Evolutionary conservation across 75 land plant genomes (phyloP), one percentile per base, ranked within the genome.

Genomic region (Pinus tabuliformis): DNA sequence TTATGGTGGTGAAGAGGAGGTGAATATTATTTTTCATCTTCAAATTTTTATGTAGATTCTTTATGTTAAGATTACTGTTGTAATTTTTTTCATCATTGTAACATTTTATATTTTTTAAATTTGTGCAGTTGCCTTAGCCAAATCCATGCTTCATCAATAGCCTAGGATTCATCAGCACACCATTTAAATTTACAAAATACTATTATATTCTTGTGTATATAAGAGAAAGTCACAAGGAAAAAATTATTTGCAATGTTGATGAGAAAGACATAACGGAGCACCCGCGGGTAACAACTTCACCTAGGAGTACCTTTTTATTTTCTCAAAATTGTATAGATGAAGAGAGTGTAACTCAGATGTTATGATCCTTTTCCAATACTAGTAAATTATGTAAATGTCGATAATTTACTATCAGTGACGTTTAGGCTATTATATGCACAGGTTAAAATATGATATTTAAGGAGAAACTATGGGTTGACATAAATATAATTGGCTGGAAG

Each of bases 1-100:
- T 42, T 93, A 89, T 86, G 95, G 93, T 70, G 95, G 95, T 66
- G 95, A 93, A 77, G 93, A 93, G 60, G 95, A 93, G 86, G 93
- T 93, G 81, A 7, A 61, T 26, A 15, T 63, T 63, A 37, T 63
- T 63, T 30, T 33, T 63, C 11, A 49, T 63, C 33, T 63, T 15
- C 36, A 49, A 49, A 0, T 49, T 63, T 33, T 14, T 3, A 26
- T 33, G 66, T 24, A 28, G 18, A 5, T 63, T 63, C 33, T 28
- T 12, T 61, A 2, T 63, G 16, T 63, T 11, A 1, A 14, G 39
- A 36, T 63, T 26, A 49, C 2, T 49, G 13, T 49, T 49, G 54
- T 49, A 49, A 49, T 7, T 49, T 49, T 49, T 49, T 49, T 49
- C 11, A 9, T 9, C 12, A 45, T 45, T 62, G 36, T 62, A 62